A percentile compares a stretch with the other conserved stretches of the same genome.
These are phyloP conservation scores for Phoma sp. DNA, from an alignment of 2,329 filamentous ascomycete species.

Conservation along the genomic window DNA sequence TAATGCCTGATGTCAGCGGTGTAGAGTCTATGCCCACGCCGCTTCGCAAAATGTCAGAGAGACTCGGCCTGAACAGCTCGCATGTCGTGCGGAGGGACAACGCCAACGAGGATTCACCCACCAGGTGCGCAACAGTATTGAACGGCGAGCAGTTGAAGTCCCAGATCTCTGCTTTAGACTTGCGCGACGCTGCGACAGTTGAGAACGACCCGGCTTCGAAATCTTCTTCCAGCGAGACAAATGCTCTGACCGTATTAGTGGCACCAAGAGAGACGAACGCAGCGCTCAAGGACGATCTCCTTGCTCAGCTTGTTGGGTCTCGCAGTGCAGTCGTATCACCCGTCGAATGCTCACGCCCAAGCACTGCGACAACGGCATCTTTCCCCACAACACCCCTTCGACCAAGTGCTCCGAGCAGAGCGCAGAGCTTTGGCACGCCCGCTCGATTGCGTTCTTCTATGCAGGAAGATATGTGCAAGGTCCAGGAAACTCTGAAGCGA, in stretches of 20 bases:
- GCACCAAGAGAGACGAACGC: too few relatives aligned
- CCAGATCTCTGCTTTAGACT: neutral
- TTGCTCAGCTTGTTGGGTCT: neutral
- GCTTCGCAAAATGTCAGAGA: constrained; percentile 22
- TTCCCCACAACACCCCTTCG: constrained; percentile 1
- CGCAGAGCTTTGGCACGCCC: constrained; percentile 9
- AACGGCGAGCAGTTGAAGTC: neutral
- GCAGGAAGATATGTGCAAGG: constrained; percentile 16
- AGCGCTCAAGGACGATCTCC: neutral
- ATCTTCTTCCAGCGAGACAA: neutral
- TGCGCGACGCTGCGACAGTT: neutral
- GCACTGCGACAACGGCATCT: neutral
- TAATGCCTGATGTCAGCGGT: neutral
- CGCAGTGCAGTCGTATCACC: neutral
- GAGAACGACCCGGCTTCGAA: neutral
- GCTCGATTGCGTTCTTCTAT: constrained; percentile 12
- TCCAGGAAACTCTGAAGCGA: constrained; percentile 13
- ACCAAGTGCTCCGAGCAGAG: neutral
- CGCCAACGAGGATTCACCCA: neutral
- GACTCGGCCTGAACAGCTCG: constrained; percentile 15
- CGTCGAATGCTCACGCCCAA: neutral
- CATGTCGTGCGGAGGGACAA: neutral
- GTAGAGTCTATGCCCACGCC: constrained; percentile 24
- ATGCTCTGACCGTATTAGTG: neutral
- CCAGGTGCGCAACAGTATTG: too few relatives aligned